These are phyloP conservation scores for Hansenula lynferdii DNA, from an alignment of 1,139 yeast species.

Conservation along the genomic window DNA sequence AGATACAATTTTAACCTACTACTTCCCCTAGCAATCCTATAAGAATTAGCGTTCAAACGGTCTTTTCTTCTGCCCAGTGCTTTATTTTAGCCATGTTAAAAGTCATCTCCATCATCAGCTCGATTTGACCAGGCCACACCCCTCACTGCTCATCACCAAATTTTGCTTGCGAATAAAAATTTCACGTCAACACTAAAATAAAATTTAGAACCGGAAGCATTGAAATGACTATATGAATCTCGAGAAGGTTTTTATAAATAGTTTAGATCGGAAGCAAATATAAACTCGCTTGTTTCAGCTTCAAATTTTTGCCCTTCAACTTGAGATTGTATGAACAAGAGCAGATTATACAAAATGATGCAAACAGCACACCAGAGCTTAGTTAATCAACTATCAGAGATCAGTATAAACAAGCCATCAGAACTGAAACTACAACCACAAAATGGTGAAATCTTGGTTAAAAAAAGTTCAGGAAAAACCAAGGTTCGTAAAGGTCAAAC, in stretches of 20 bases:
- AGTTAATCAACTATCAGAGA: not conserved
- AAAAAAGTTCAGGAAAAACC: conserved; percentile 34
- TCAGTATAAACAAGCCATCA: not conserved
- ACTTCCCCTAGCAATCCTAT: too few species aligned
- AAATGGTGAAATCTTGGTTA: conserved; percentile 29
- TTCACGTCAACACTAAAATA: not conserved
- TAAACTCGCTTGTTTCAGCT: too few species aligned
- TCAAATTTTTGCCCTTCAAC: too few species aligned
- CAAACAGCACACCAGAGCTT: not conserved
- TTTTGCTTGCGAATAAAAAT: not conserved
- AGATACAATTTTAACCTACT: too few species aligned
- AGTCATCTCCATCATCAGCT: too few species aligned
- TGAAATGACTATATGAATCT: not conserved
- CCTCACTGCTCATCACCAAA: not conserved
- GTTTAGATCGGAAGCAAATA: too few species aligned
- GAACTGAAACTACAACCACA: not conserved
- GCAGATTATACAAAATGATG: not conserved
- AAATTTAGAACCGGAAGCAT: not conserved
- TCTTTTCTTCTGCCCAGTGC: too few species aligned
- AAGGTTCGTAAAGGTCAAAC: conserved; percentile 52
- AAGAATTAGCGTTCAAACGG: too few species aligned
- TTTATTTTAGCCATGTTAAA: too few species aligned
- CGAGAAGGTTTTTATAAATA: too few species aligned
- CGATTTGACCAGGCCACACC: not conserved
- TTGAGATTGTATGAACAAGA: not conserved